These are phyloP conservation scores for Stachybotrys chartarum DNA, from an alignment of 2,329 filamentous ascomycete species.

Conservation along the genomic window DNA sequence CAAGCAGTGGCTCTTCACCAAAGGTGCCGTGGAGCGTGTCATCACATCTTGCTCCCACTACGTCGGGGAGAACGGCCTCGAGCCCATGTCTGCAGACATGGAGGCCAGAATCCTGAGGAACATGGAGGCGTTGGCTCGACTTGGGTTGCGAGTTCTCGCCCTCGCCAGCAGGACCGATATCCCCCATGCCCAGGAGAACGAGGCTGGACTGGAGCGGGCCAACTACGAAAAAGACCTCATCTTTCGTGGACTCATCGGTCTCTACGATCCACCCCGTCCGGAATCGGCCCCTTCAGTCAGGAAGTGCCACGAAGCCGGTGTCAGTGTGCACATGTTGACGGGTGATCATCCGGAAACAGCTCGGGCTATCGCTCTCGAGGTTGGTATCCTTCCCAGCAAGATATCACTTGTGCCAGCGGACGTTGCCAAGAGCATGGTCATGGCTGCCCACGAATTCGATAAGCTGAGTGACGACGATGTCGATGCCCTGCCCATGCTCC, in stretches of 20 bases:
- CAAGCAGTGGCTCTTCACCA: constrained; percentile 48
- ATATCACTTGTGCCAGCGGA: constrained; percentile 44
- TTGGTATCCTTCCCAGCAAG: constrained; percentile 51
- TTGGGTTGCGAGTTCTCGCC: constrained; percentile 63
- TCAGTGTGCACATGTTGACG: constrained; percentile 63
- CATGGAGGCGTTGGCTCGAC: constrained; percentile 60
- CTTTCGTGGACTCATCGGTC: constrained; percentile 62
- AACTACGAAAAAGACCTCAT: constrained; percentile 53
- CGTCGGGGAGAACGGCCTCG: constrained; percentile 32
- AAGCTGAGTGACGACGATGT: constrained; percentile 57
- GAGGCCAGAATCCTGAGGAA: constrained; percentile 50
- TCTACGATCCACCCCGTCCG: constrained; percentile 66
- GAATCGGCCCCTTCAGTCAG: constrained; percentile 56
- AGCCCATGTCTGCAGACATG: constrained; percentile 44
- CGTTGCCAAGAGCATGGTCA: constrained; percentile 54
- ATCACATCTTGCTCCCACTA: constrained; percentile 54
- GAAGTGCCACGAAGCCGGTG: constrained; percentile 53
- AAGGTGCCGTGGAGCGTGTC: constrained; percentile 64
- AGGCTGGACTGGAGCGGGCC: constrained; percentile 41
- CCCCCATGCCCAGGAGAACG: constrained; percentile 19
- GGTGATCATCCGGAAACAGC: constrained; percentile 62
- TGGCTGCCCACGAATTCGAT: constrained; percentile 62
- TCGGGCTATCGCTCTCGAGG: constrained; percentile 54
- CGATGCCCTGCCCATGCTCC: constrained; percentile 54
- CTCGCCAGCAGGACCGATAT: constrained; percentile 49